Base-by-base conservation (phyloP, 345 rosid genomes). In the Combretum micranthum region DNA sequence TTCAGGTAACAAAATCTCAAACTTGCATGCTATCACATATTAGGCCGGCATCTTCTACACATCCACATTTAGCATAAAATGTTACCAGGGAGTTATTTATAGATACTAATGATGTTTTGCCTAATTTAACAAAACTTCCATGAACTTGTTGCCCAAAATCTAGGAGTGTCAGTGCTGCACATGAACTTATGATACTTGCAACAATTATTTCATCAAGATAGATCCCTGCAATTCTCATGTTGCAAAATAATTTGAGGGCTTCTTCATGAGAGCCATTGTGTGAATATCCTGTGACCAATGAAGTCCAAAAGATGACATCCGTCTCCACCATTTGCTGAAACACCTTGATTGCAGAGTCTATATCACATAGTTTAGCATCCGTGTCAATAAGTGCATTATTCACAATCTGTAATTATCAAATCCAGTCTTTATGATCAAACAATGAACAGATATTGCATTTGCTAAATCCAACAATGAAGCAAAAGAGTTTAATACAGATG, bases 141-240 rank as follows among this genome's bases (percentile, higher is more conserved):
- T n/a, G n/a, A n/a, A n/a, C n/a, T n/a, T n/a, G 93, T 64, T 78
- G 82, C 54, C 98, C 98, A 46, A 88, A 77, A 62, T 86, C 86
- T 75, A 78, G 59, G 45, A 80, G 62, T 56, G 97, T 80, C 61
- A 92, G 70, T 75, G 86, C 95, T 0, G 87, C 93, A 13, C 84
- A 74, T 21, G 88, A 78, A 61, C 97, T 81, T 70, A 92, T 61
- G 64, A 84, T 62, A 62, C 84, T 81, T 14, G 98, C 83, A 56
- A 83, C 48, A 54, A 79, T 66, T 22, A 92, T 52, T 55, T 77
- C 80, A 66, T 92, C 98, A 12, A 81, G 80, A 68, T 42, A 61
- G 47, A 88, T 48, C 58, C 82, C 86, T 53, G n/a, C n/a, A n/a
- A n/a, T n/a, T n/a, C n/a, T n/a, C n/a, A n/a, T n/a, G n/a, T n/a